phyloP scores from a whole-genome alignment of 2,329 filamentous ascomycete genomes.

The Erysiphe neolycopersici region DNA sequence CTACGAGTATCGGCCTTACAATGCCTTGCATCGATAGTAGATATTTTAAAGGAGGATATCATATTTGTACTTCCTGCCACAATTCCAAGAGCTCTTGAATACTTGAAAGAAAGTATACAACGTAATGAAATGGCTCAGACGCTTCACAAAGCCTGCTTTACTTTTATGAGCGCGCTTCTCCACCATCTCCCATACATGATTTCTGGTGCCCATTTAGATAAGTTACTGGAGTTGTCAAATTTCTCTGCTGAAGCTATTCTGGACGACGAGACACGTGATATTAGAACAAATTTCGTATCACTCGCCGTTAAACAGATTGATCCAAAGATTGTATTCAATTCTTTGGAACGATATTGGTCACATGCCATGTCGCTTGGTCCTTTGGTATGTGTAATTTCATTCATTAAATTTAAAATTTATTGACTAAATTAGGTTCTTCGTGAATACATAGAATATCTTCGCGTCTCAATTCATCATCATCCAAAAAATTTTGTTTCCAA shows the following conservation, averaged over 20 bases:
- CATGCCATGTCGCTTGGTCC: conserved; percentile 34
- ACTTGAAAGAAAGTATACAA: conserved; percentile 37
- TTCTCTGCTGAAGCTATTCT: conserved; percentile 37
- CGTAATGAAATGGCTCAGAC: conserved; percentile 26
- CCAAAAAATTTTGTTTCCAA: conserved; percentile 56
- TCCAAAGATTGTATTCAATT: conserved; percentile 46
- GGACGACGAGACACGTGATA: conserved; percentile 33
- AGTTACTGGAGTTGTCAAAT: conserved; percentile 45
- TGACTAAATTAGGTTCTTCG: conserved; percentile 25
- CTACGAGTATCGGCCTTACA: conserved; percentile 65
- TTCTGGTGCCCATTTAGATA: conserved; percentile 44
- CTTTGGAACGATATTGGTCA: conserved; percentile 45
- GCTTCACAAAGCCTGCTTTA: conserved; percentile 59
- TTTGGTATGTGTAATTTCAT: conserved; percentile 21
- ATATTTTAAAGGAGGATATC: conserved; percentile 65
- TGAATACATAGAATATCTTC: conserved; percentile 45
- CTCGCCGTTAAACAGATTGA: conserved; percentile 56
- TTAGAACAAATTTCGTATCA: conserved; percentile 40
- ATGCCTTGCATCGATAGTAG: conserved; percentile 68
- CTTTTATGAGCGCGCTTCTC: conserved; percentile 52
- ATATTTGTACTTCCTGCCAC: conserved; percentile 58
- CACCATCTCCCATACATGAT: conserved; percentile 79
- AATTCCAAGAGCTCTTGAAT: conserved; percentile 42
- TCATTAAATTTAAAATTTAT: conserved; percentile 1
- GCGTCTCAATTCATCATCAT: conserved; percentile 46